Evolutionary conservation across 2,329 filamentous ascomycete genomes (phyloP).

Genomic region (Onygenales sp.): DNA sequence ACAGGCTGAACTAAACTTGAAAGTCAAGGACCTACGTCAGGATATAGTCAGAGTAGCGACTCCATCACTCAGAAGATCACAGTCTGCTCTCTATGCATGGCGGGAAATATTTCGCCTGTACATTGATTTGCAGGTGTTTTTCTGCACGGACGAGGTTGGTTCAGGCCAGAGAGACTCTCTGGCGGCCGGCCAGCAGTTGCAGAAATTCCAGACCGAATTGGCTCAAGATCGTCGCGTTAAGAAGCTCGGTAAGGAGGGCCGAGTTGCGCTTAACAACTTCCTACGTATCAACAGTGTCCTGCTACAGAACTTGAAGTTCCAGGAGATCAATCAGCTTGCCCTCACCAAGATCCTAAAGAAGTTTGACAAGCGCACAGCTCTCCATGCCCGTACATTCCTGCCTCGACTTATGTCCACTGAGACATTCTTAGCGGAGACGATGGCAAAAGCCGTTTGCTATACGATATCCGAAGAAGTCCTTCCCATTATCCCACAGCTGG

Average conservation of each 20-base stretch:
- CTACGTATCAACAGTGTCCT: constrained; percentile 63
- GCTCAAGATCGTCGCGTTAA: constrained; percentile 35
- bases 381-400: constrained; percentile 58
- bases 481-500: constrained; percentile 66
- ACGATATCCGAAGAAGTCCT: constrained; percentile 65
- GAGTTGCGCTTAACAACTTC: constrained; percentile 57
- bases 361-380: constrained; percentile 75
- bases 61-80: constrained; percentile 53
- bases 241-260: constrained; percentile 52
- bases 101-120: constrained; percentile 75
- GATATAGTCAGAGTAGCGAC: constrained; percentile 53
- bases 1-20: constrained; percentile 50
- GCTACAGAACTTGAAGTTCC: constrained; percentile 73
- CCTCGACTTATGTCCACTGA: constrained; percentile 50
- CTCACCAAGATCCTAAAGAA: constrained; percentile 82
- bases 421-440: constrained; percentile 53
- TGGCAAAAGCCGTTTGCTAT: constrained; percentile 67
- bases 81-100: constrained; percentile 63
- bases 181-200: constrained; percentile 57
- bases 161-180: constrained; percentile 58
- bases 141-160: constrained; percentile 64
- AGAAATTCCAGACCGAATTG: constrained; percentile 64
- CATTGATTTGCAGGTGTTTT: constrained; percentile 70
- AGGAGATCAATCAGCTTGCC: constrained; percentile 71
- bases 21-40: constrained; percentile 56